Evolutionary conservation across 805 yeast genomes (phyloP).

Genomic region (Vanderwaltozyma polyspora): DNA sequence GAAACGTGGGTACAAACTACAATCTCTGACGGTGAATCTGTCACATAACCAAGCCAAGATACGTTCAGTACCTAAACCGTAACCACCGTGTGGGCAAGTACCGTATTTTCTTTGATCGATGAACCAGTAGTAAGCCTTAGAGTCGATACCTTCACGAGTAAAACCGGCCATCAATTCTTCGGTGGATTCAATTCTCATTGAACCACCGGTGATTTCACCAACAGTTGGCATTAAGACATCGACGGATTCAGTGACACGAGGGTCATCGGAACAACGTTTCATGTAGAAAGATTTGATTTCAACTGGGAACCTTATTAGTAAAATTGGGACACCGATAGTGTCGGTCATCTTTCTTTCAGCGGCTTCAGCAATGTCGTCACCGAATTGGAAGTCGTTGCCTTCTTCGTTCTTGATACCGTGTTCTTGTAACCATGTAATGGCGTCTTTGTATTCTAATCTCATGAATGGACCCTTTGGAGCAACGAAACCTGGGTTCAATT

Average conservation of each 20-base stretch:
- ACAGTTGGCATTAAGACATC: constrained; percentile 98
- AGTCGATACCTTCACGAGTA: constrained; percentile 81
- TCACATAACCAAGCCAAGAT: constrained; percentile 96
- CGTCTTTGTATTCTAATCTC: constrained; percentile 85
- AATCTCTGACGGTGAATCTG: constrained; percentile 96
- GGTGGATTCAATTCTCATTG: constrained; percentile 83
- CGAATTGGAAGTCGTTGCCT: constrained; percentile 83
- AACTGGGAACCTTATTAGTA: constrained; percentile 89
- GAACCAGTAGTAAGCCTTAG: constrained; percentile 89
- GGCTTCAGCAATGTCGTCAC: constrained; percentile 99
- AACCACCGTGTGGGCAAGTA: constrained; percentile 97
- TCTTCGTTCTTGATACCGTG: constrained; percentile 92
- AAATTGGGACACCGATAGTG: constrained; percentile 81
- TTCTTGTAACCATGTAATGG: constrained; percentile 93
- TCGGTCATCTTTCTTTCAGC: constrained; percentile 99
- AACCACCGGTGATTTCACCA: constrained; percentile 98
- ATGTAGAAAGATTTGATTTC: constrained; percentile 97
- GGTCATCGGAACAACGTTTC: constrained; percentile 84
- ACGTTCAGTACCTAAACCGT: constrained; percentile 97
- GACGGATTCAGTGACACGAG: constrained; percentile 93
- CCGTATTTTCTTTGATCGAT: constrained; percentile 94
- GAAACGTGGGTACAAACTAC: constrained; percentile 95
- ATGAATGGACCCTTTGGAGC: constrained; percentile 79
- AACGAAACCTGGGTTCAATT: constrained; percentile 83
- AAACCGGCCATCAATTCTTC: constrained; percentile 84